Conservation (phyloP, 768 basidiomycete species). For the Rhodotorula paludigena region DNA sequence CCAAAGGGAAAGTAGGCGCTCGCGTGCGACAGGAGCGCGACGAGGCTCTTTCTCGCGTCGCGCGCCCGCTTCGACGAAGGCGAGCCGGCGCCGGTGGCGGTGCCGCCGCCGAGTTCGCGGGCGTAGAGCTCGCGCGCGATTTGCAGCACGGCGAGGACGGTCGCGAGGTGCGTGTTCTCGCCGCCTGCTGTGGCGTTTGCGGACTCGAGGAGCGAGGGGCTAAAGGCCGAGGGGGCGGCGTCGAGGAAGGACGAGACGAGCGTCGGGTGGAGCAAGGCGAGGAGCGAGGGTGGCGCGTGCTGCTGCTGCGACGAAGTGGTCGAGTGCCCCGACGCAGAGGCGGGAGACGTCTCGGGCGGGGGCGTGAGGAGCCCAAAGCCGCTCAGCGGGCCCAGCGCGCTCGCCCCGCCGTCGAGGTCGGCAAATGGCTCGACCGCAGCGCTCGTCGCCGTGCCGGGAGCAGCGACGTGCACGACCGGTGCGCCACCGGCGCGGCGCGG, state of each 20-base stretch:
- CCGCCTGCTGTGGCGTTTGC: not conserved
- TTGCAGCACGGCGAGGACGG: conserved; percentile 56
- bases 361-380: conserved; percentile 3
- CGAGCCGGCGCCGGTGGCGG: not conserved
- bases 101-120: conserved; percentile 48
- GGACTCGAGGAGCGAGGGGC: conserved; percentile 49
- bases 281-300: conserved; percentile 14
- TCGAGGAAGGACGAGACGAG: conserved; percentile 81
- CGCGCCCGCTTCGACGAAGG: not conserved
- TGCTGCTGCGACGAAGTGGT: conserved; percentile 4
- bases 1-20: conserved; percentile 77
- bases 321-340: not conserved
- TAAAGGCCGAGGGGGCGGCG: conserved; percentile 74
- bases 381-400: not conserved
- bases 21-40: conserved; percentile 63
- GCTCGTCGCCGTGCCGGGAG: not conserved
- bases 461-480: not conserved
- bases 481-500: not conserved
- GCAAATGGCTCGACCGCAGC: conserved; percentile 17
- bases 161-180: conserved; percentile 23
- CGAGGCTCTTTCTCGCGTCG: conserved; percentile 10
- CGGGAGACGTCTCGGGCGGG: not conserved
- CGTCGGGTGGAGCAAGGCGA: conserved; percentile 68
- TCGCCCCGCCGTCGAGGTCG: not conserved
- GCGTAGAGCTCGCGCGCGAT: conserved; percentile 63